phyloP scores from a whole-genome alignment of 2,329 filamentous ascomycete genomes.

The Emergomyces pasteurianus region DNA sequence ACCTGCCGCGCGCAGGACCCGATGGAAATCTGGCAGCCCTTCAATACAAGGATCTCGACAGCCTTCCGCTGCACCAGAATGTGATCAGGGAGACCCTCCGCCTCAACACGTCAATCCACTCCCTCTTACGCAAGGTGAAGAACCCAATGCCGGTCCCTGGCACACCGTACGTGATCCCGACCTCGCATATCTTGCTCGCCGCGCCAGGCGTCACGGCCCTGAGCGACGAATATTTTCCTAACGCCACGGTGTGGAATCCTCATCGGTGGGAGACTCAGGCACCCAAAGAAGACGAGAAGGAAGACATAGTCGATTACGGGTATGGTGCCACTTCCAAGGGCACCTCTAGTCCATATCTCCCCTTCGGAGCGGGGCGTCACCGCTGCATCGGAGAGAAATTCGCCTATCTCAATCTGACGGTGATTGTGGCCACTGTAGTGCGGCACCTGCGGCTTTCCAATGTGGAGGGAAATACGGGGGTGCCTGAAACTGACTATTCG shows the following conservation, averaged over 20 bases:
- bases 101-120: conserved; percentile 60
- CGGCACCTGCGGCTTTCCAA: conserved; percentile 50
- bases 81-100: conserved; percentile 62
- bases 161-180: conserved; percentile 59
- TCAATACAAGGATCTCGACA: conserved; percentile 47
- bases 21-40: conserved; percentile 45
- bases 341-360: conserved; percentile 51
- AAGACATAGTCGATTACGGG: conserved; percentile 50
- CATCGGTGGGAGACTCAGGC: conserved; percentile 45
- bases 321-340: conserved; percentile 51
- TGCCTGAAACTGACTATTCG: conserved; percentile 55
- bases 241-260: conserved; percentile 49
- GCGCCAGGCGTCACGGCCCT: conserved; percentile 59
- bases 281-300: conserved; percentile 31
- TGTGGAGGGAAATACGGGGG: conserved; percentile 40
- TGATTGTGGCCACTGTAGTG: conserved; percentile 52
- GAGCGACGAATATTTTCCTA: conserved; percentile 49
- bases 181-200: conserved; percentile 65
- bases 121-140: conserved; percentile 61
- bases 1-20: conserved; percentile 29
- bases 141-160: conserved; percentile 46
- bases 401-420: conserved; percentile 56
- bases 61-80: conserved; percentile 49
- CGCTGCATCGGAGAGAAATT: conserved; percentile 68
- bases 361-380: conserved; percentile 62